A percentile compares a stretch with the other conserved stretches of the same genome.
Conservation (phyloP, 2,329 filamentous ascomycete species). For the Hypocrella siamensis region DNA sequence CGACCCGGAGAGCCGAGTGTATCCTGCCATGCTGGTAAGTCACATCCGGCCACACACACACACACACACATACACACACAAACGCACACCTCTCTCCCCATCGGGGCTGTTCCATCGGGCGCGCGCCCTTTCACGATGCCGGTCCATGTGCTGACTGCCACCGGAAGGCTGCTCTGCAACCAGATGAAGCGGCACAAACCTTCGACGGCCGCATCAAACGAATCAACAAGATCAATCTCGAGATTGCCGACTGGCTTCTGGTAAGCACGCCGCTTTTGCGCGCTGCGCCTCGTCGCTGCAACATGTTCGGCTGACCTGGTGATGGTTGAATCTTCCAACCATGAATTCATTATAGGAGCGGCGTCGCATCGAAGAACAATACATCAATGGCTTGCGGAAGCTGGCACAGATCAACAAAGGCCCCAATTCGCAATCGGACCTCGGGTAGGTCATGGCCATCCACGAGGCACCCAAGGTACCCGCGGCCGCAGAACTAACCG, state of each 20-base stretch:
- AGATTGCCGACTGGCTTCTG: constrained; percentile 95
- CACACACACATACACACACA: constrained; percentile 1
- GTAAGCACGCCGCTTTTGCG: constrained; percentile 32
- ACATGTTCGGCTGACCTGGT: neutral
- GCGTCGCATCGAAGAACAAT: constrained; percentile 78
- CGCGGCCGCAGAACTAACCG: constrained; percentile 3
- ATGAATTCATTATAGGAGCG: constrained; percentile 50
- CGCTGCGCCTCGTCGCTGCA: neutral
- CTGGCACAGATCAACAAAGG: constrained; percentile 59
- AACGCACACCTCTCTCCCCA: neutral
- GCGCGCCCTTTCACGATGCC: neutral
- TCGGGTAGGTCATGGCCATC: constrained; percentile 48
- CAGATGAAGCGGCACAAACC: constrained; percentile 63
- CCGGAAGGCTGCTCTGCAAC: constrained; percentile 62
- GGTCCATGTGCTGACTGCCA: constrained; percentile 2
- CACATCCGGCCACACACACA: constrained; percentile 4
- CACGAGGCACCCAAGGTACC: constrained; percentile 2
- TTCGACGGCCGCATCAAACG: constrained; percentile 78
- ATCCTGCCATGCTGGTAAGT: constrained; percentile 86
- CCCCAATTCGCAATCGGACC: constrained; percentile 60
- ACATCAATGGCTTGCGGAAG: constrained; percentile 68
- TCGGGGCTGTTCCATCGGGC: neutral
- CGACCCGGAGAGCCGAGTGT: constrained; percentile 71
- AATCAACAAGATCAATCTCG: constrained; percentile 71
- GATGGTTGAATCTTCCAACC: too few species aligned